Evolutionary conservation across 2,329 filamentous ascomycete genomes (phyloP).

Genomic region (Thielaviopsis musarum): DNA sequence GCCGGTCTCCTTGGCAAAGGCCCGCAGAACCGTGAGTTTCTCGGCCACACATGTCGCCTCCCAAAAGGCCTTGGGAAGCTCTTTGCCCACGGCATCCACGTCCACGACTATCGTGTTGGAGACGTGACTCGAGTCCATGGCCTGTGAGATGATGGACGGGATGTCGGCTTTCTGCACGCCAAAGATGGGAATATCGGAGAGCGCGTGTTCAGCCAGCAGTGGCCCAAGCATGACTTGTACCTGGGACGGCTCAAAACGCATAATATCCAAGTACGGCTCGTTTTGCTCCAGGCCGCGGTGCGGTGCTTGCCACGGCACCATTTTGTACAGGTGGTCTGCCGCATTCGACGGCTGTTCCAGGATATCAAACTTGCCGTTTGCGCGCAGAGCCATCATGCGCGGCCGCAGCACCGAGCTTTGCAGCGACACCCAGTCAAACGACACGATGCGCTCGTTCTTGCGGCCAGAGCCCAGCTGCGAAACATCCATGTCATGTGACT

Average conservation of each 20-base stretch:
- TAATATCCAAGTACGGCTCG: slow-evolving; percentile 34
- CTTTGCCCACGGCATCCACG: slow-evolving; percentile 19
- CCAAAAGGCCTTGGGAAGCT: slow-evolving; percentile 26
- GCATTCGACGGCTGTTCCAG: slow-evolving; percentile 43
- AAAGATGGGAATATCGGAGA: slow-evolving; percentile 40
- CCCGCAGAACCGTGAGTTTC: slow-evolving; percentile 31
- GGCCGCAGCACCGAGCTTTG: slow-evolving; percentile 37
- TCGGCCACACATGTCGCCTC: slow-evolving; percentile 27
- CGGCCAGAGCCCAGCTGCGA: slow-evolving; percentile 33
- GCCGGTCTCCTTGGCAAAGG: slow-evolving; percentile 16
- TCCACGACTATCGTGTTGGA: slow-evolving; percentile 18
- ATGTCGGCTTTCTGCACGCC: slow-evolving; percentile 32
- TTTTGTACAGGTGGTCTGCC: slow-evolving; percentile 39
- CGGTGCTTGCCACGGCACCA: slow-evolving; percentile 44
- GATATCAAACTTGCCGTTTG: slow-evolving; percentile 44
- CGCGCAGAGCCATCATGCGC: slow-evolving; percentile 41
- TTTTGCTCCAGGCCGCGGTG: slow-evolving; percentile 39
- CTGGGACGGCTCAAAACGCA: slow-evolving; percentile 41
- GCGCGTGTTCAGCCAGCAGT: slow-evolving; percentile 33
- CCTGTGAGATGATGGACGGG: slow-evolving; percentile 24
- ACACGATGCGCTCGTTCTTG: slow-evolving; percentile 45
- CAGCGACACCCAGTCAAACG: slow-evolving; percentile 50
- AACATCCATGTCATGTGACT: slow-evolving; percentile 45
- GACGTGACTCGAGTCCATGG: slow-evolving; percentile 16
- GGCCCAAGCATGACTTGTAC: slow-evolving; percentile 36